Conservation (phyloP, 176 grass and related monocot genomes). For the Olyra latifolia region DNA sequence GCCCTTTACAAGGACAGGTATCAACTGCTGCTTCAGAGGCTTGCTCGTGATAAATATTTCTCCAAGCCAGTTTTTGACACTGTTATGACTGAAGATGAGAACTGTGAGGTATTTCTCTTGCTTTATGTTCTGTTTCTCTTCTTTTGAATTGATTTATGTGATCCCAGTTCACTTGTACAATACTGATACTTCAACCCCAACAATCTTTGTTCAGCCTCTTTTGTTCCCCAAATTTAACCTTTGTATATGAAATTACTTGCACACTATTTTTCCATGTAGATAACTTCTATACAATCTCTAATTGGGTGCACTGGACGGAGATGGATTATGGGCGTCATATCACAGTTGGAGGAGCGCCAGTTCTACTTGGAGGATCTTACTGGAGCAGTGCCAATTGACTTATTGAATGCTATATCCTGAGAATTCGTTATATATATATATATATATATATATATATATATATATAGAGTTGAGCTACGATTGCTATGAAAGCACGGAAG, state of each 20-base stretch:
- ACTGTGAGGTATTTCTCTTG: constrained; percentile 56
- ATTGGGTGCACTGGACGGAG: constrained; percentile 86
- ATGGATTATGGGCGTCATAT: constrained; percentile 99
- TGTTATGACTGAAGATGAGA: constrained; percentile 55
- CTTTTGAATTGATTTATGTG: constrained; percentile 12
- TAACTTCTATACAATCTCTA: constrained; percentile 84
- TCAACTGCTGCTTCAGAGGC: constrained; percentile 77
- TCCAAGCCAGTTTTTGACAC: constrained; percentile 81
- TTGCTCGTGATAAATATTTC: constrained; percentile 88
- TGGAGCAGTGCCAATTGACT: constrained; percentile 86
- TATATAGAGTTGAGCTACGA: too few relatives aligned
- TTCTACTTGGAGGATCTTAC: constrained; percentile 96
- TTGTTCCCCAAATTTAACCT: neutral
- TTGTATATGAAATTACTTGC: constrained; percentile 6
- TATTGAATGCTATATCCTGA: constrained; percentile 84
- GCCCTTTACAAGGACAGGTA: constrained; percentile 80
- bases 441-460: too few relatives aligned
- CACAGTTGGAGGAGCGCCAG: constrained; percentile 80
- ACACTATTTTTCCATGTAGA: constrained; percentile 43
- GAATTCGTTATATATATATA: too few relatives aligned
- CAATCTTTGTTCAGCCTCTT: neutral
- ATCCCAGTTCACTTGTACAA: neutral
- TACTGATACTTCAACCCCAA: neutral
- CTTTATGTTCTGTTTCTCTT: neutral
- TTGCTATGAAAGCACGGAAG: too few relatives aligned